A percentile compares a stretch with the other conserved stretches of the same genome.
Evolutionary conservation across 345 rosid species (phyloP).

Genomic region (Cardiospermum halicacabum): DNA sequence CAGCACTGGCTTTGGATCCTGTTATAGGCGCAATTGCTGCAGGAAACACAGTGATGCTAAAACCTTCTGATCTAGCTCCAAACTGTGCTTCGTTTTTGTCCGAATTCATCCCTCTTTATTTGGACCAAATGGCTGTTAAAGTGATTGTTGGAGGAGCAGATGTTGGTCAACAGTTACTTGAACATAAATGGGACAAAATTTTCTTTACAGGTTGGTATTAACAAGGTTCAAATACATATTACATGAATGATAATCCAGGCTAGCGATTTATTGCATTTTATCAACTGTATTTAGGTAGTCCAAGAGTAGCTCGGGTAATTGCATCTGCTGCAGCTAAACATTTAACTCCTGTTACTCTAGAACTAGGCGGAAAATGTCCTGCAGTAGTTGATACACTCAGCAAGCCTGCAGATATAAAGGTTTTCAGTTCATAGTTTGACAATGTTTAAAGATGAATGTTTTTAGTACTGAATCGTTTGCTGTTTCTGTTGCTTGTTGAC

Average conservation of each 20-base stretch:
- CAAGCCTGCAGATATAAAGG: conserved; percentile 47
- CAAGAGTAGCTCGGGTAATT: conserved; percentile 55
- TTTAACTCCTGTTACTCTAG: conserved; percentile 83
- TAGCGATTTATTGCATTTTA: neutral
- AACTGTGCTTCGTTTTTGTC: conserved; percentile 53
- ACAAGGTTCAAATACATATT: neutral
- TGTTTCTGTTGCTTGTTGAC: neutral
- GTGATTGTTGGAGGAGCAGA: conserved; percentile 66
- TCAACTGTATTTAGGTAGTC: conserved; percentile 48
- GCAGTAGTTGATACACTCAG: conserved; percentile 50
- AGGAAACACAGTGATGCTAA: conserved; percentile 73
- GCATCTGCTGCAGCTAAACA: conserved; percentile 79
- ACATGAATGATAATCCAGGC: neutral
- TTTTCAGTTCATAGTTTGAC: conserved; percentile 1
- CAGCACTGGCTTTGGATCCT: conserved; percentile 77
- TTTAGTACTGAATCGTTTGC: neutral
- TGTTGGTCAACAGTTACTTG: conserved; percentile 45
- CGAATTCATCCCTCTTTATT: conserved; percentile 49
- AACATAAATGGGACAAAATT: conserved; percentile 84
- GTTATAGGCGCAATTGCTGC: conserved; percentile 86
- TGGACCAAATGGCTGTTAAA: conserved; percentile 65
- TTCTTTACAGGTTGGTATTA: conserved; percentile 66
- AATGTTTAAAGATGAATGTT: neutral
- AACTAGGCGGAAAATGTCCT: conserved; percentile 91
- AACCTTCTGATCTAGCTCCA: conserved; percentile 74